Evolutionary conservation across 768 basidiomycete species (phyloP).

Genomic region (Russula sp.): DNA sequence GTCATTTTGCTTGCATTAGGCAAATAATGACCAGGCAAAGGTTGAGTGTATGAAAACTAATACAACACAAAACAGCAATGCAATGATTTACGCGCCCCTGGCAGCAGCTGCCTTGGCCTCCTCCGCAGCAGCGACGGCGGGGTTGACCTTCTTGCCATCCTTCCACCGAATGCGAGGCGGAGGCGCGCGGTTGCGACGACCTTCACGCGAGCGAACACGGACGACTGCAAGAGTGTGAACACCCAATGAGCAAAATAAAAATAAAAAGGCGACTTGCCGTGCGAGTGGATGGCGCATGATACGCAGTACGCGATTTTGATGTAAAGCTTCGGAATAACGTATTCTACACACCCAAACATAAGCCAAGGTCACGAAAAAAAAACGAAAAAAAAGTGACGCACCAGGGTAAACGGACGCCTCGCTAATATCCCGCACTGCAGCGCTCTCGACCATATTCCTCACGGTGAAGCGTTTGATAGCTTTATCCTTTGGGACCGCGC

Average conservation of each 20-base stretch:
- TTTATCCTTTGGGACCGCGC: conserved; percentile 98
- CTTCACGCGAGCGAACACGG: conserved; percentile 93
- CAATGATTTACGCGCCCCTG: conserved; percentile 12
- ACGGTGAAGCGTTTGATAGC: conserved; percentile 99
- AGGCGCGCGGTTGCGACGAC: conserved; percentile 94
- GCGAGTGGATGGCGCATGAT: conserved; percentile 98
- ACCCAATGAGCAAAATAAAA: background rate
- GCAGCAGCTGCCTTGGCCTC: conserved; percentile 62
- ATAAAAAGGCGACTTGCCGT: conserved; percentile 52
- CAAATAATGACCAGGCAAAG: background rate
- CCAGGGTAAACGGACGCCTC: conserved; percentile 92
- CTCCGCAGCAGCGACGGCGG: conserved; percentile 89
- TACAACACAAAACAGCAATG: conserved; percentile 18
- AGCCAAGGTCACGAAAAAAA: background rate
- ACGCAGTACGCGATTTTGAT: conserved; percentile 99
- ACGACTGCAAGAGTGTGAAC: conserved; percentile 55
- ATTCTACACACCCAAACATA: conserved; percentile 51
- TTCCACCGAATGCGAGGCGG: conserved; percentile 96
- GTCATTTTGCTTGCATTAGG: background rate
- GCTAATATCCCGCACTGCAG: conserved; percentile 94
- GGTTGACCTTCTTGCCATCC: conserved; percentile 93
- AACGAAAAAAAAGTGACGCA: conserved; percentile 35
- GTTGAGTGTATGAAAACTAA: conserved; percentile 16
- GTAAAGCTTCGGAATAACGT: conserved; percentile 94
- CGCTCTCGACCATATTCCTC: conserved; percentile 99